phyloP scores from a whole-genome alignment of 2,329 filamentous ascomycete species.

The Paraphoma sp. region DNA sequence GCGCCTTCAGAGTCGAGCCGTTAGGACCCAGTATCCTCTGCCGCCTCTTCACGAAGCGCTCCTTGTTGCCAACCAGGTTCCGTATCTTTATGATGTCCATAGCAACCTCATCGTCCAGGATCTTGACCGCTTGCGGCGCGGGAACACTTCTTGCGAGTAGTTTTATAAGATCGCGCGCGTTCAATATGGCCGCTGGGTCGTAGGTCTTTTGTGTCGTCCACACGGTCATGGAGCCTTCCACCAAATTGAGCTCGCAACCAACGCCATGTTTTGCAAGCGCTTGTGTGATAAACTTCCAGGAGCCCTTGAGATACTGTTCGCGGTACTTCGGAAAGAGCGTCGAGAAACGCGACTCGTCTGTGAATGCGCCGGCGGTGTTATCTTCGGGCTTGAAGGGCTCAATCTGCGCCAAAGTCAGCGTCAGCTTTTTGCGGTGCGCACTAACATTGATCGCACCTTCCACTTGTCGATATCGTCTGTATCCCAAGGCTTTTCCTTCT shows the following conservation, averaged over 20 bases:
- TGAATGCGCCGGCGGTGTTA: conserved; percentile 84
- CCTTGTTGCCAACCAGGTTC: conserved; percentile 88
- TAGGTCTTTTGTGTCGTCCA: conserved; percentile 92
- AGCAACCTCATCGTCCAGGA: conserved; percentile 88
- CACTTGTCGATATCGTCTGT: conserved; percentile 97
- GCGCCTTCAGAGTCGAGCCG: conserved; percentile 89
- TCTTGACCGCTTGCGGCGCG: conserved; percentile 89
- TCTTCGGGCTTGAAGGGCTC: conserved; percentile 86
- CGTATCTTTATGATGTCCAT: conserved; percentile 97
- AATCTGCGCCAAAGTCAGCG: conserved; percentile 56
- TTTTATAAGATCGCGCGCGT: conserved; percentile 93
- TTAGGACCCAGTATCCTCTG: conserved; percentile 92
- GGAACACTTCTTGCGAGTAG: conserved; percentile 84
- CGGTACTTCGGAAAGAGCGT: conserved; percentile 94
- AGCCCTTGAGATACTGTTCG: conserved; percentile 89
- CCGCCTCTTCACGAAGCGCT: conserved; percentile 91
- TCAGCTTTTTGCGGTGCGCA: neutral
- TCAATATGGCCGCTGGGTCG: conserved; percentile 91
- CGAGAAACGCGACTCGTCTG: conserved; percentile 89
- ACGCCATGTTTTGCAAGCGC: conserved; percentile 87
- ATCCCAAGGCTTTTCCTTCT: conserved; percentile 79
- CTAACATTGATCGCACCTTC: conserved; percentile 63
- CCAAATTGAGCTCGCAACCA: conserved; percentile 88
- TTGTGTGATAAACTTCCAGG: conserved; percentile 90
- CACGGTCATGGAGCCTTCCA: conserved; percentile 96